Evolutionary conservation across 768 basidiomycete genomes (phyloP), one percentile per base, ranked within the genome.

Genomic region (Podaxis carcinomalis): DNA sequence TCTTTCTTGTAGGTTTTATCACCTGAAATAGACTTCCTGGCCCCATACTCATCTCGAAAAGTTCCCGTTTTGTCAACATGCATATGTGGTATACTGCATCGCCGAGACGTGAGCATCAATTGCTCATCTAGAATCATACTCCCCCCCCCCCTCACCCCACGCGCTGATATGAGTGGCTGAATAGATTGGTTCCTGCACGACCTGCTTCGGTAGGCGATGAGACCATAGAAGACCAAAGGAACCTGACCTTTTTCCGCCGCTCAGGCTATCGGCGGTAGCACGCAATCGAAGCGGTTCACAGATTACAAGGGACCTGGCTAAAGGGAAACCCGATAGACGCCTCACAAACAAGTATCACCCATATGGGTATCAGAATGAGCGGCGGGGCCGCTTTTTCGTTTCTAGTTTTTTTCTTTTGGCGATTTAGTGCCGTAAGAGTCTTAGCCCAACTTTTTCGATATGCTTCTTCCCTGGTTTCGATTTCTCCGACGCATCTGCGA

Each of bases 191-290:
- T 40, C 52, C 36, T 23, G 11, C 19, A 54, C 21, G 57, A 16
- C 47, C 19, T 50, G 47, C 32, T 14, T 57, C 4, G n/a, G 47
- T 57, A 47, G 49, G 23, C 25, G 46, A 27, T 49, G 46, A 37
- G 57, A 39, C 36, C 19, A 39, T 36, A 19, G 28, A 28, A 54
- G 25, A 16, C 19, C 21, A 39, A 23, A 25, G 16, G 57, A 50
- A 50, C 36, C 14, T 50, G 32, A 23, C 46, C 53, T 55, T 61
- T 54, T 39, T 61, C 51, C 59, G 59, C 59, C 59, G 51, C 42
- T 47, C 52, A 53, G 59, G 35, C 59, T 32, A 55, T 49, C 59
- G 44, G 52, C 52, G 59, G 59, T 47, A 10, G 36, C 44, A 49
- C 46, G 55, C 47, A 39, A 9, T 52, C 40, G 59, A 59, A 59